Evolutionary conservation across 768 basidiomycete genomes (phyloP), one percentile per base, ranked within the genome.

Genomic region (Pilatotrama ljubarskyi): DNA sequence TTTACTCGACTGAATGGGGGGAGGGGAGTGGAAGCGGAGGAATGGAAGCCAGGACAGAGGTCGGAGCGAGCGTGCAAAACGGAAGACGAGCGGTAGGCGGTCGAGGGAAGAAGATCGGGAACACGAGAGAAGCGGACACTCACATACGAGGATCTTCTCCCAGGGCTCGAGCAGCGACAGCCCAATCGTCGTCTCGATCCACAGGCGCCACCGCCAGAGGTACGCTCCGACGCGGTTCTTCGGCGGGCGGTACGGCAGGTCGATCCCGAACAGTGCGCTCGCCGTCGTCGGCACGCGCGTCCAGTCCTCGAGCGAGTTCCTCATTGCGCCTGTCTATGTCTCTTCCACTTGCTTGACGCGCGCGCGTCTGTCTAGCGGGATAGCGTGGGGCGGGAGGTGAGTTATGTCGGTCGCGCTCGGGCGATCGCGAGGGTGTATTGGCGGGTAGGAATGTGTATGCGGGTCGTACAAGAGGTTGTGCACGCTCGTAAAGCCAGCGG

Each of bases 121-220:
- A 15, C 55, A 25, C 37, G 44, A 17, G 50, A 46, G 20, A 46
- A 46, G 44, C 40, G 38, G 61, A 47, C 44, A 77, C 86, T 69
- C 68, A 87, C 87, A 68, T 57, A 84, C 76, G 37, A 87, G 69
- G 46, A 81, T 66, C 66, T 85, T 84, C 77, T 89, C 88, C 88
- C 87, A 88, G 58, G 82, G 79, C 68, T 90, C 86, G 58, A 88
- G 72, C 66, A 87, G 78, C 26, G 79, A 77, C 40, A 87, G 73
- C 6, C 77, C 87, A 60, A 84, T 83, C 0, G 85, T 86, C 2
- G 79, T 74, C 69, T 87, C 85, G 35, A 88, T 70, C 75, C 81
- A 77, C 51, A 87, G 69, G 61, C 82, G 76, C 69, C 77, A 74
- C 14, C 77, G 78, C 84, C 86, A 85, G 48, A 85, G 55, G 62